Evolutionary conservation across 2,329 filamentous ascomycete species (phyloP).

Genomic region (Colletotrichum sp.): DNA sequence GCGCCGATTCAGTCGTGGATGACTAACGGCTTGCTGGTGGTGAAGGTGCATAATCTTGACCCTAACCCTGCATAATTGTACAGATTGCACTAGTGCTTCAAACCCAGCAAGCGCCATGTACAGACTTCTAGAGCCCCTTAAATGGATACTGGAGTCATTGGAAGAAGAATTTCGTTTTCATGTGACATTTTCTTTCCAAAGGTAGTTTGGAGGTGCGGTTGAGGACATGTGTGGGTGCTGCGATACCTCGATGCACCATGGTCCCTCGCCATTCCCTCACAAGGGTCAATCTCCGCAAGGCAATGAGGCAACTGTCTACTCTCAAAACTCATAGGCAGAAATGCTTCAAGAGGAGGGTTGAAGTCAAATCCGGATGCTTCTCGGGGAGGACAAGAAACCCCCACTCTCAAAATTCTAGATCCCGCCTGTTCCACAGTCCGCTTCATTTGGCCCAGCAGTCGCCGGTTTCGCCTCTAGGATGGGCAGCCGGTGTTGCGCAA

Average conservation of each 20-base stretch:
- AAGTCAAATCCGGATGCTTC: neutral
- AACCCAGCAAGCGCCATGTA: neutral
- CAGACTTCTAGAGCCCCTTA: neutral
- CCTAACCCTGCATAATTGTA: conserved; percentile 6
- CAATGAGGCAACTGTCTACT: neutral
- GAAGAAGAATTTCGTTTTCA: neutral
- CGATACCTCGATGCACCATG: neutral
- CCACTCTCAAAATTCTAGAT: neutral
- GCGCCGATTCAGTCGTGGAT: neutral
- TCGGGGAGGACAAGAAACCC: neutral
- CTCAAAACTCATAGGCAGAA: neutral
- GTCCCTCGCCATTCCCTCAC: rapidly evolving
- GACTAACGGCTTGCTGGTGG: neutral
- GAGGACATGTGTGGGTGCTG: neutral
- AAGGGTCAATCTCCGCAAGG: neutral
- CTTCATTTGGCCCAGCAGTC: neutral
- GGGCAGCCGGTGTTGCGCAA: neutral
- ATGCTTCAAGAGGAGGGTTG: neutral
- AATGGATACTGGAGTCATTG: neutral
- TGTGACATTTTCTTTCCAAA: neutral
- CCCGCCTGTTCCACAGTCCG: neutral
- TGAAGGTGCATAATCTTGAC: neutral
- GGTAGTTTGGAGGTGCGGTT: neutral
- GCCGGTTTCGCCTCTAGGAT: neutral
- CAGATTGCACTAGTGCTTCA: neutral